Evolutionary conservation across 331 rosid genomes (phyloP).

Genomic region (Stylosanthes scabra): DNA sequence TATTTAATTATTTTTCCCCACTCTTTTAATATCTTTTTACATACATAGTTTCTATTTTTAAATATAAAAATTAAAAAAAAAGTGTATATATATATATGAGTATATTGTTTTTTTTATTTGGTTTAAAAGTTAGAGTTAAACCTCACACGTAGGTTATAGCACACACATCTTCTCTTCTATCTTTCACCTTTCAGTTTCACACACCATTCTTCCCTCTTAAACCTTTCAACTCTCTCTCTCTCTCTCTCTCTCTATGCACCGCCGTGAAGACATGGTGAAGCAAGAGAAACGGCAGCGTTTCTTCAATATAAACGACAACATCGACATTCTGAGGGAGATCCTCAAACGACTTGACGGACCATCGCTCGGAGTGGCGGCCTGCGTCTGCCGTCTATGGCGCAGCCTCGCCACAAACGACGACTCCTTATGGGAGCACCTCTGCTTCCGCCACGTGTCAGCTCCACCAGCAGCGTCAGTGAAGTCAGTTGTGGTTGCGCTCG

Average conservation of each 20-base stretch:
- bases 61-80: too few relatives aligned
- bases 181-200: too few relatives aligned
- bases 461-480: slow-evolving; percentile 60
- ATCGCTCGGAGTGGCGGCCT: slow-evolving; percentile 82
- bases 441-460: slow-evolving; percentile 74
- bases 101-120: too few relatives aligned
- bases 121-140: neutral
- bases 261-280: slow-evolving; percentile 41
- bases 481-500: slow-evolving; percentile 75
- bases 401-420: slow-evolving; percentile 74
- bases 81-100: too few relatives aligned
- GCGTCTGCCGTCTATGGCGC: slow-evolving; percentile 92
- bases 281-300: slow-evolving; percentile 49
- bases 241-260: slow-evolving; percentile 25
- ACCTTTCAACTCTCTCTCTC: slow-evolving; percentile 14
- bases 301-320: slow-evolving; percentile 77
- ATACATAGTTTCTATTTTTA: too few relatives aligned
- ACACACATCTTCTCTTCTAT: neutral
- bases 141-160: neutral
- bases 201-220: slow-evolving; percentile 26
- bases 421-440: slow-evolving; percentile 93
- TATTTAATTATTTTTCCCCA: too few relatives aligned
- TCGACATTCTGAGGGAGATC: slow-evolving; percentile 81
- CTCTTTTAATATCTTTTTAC: too few relatives aligned
- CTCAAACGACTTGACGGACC: slow-evolving; percentile 92